A percentile compares a stretch with the other conserved stretches of the same genome.
These are phyloP conservation scores for Stylosanthes scabra DNA, from an alignment of 331 rosid genomes.

Conservation along the genomic window DNA sequence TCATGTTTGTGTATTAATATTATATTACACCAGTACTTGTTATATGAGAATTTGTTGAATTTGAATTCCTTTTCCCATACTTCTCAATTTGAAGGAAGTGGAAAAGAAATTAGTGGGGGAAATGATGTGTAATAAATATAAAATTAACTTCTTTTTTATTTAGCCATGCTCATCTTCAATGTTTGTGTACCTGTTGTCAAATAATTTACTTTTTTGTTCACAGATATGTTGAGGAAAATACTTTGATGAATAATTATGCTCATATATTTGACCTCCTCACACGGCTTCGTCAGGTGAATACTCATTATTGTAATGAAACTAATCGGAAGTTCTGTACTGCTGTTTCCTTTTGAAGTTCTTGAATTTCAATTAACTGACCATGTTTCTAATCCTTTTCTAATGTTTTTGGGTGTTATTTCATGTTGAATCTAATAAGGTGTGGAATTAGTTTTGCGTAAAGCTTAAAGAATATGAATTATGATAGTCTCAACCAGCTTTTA, in stretches of 20 bases:
- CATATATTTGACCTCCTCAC: constrained; percentile 97
- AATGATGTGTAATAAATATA: background rate
- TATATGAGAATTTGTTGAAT: background rate
- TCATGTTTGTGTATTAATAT: background rate
- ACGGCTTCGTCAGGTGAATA: constrained; percentile 84
- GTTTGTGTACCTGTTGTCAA: background rate
- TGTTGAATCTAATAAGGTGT: background rate
- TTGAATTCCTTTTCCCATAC: background rate
- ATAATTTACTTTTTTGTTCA: constrained; percentile 27
- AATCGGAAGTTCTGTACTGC: background rate
- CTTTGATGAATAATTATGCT: constrained; percentile 76
- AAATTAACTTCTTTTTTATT: constrained; percentile 9
- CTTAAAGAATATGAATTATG: background rate
- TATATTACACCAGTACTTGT: background rate
- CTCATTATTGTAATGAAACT: constrained; percentile 20
- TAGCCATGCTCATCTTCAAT: constrained; percentile 6
- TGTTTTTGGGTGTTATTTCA: background rate
- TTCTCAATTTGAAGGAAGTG: constrained; percentile 10
- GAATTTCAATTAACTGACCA: background rate
- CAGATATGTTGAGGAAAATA: constrained; percentile 80
- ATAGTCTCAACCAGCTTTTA: constrained; percentile 11
- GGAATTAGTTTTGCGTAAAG: background rate
- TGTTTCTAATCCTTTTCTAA: background rate
- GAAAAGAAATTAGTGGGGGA: background rate
- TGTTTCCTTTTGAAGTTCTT: constrained; percentile 8